Evolutionary conservation across 1,284 basidiomycete species (phyloP), one percentile per base, ranked within the genome.

Genomic region (Ceratobasidium sp.): DNA sequence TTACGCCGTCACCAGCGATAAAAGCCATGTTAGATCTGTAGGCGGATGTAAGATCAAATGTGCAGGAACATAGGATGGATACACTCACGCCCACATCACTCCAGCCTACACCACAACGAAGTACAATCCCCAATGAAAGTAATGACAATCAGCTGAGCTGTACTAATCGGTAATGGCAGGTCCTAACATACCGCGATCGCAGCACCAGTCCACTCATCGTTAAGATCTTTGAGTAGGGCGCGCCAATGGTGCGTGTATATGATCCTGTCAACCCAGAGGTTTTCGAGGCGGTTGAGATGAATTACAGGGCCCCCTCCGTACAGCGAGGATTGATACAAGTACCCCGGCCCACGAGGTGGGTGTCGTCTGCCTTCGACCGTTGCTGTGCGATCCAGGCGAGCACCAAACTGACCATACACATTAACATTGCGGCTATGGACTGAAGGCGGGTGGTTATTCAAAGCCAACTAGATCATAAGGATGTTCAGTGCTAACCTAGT

Each of bases 341-440:
- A 68, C 15, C 31, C 17, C 0, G 53, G 38, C 1, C 43, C 38
- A 1, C 67, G 67, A 10, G 15, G 31, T 2, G 67, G 67, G 22
- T 56, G 67, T n/a, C 54, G 42, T 17, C 54, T 68, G 34, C 54
- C 67, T 50, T 68, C 67, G 0, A 68, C 67, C 8, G 67, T 68
- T 5, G 67, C 67, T 0, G 67, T 68, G 1, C 71, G 62, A 42
- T 72, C 71, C 20, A 72, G 47, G 25, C 71, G 27, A 12, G 71
- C 60, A 3, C 64, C 60, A 25, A 57, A 58, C 29, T 70, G 49
- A 1, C 71, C 71, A 25, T 62, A 72, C 17, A 68, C 22, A 40
- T 72, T 72, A 8, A 72, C 68, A 43, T 72, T 69, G 29, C 71
- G 54, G 32, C 69, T 68, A 32, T 69, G 71, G n/a, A 62, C 68